Base-by-base conservation (phyloP, 2,329 filamentous ascomycete genomes). In the Aquanectria penicillioides region DNA sequence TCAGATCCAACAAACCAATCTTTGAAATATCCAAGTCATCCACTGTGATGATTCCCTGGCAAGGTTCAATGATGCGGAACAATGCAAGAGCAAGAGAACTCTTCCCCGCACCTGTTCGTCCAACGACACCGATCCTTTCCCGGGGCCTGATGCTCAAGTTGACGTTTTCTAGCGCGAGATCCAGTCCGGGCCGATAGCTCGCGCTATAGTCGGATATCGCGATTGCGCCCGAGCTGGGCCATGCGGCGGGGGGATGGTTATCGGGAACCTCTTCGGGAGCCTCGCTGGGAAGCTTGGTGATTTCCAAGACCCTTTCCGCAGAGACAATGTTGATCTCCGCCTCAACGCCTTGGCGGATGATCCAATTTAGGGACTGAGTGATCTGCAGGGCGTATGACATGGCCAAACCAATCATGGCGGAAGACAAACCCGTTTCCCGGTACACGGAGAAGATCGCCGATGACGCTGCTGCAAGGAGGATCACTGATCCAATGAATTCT, bases 101-200 rank as follows among this genome's bases (percentile, higher is more conserved):
- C 74, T 92, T 92, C 38, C 89, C 89, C 0, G 88, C 88, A 2
- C 89, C 89, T 0, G 89, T 91, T 17, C 89, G 83, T 10, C 89
- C 89, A 2, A 91, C 87, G 2, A 91, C 85, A 25, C 88, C 88
- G 17, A 91, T 77, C 6, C 88, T 80, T 73, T 91, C 83, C 62
- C 86, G 86, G 36, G 81, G 78, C 33, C 85, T 78, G 22, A 90
- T 81, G 17, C 72, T 76, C 73, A 92, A 90, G 6, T 77, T 83
- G 13, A 92, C 75, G 2, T 85, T 86, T 70, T 86, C 87, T 1
- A 92, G 78, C 0, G 91, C 86, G 0, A 88, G 83, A 0, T 87
- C 40, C 15, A 48, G 17, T 12, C 43, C 56, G 6, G 31, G 33
- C 3, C 34, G 17, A 18, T 53, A 59, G 4, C 48, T 29, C 5